Conservation (phyloP, 2,329 filamentous ascomycete genomes). For the Monosporascus sp. region DNA sequence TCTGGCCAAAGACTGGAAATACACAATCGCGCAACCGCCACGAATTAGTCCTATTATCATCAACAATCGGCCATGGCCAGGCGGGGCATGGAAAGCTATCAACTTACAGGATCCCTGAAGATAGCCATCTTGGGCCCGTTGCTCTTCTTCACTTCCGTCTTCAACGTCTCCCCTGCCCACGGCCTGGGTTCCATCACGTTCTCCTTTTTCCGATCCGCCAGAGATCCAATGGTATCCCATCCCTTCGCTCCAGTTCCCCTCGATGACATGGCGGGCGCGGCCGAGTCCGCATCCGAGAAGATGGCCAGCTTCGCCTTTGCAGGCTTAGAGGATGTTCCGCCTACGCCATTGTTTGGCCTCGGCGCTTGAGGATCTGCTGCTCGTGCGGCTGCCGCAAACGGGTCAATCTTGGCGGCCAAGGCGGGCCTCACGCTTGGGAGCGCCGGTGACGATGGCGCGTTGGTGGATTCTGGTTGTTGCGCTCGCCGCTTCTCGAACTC, state of each 20-base stretch:
- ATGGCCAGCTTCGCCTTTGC: conserved; percentile 81
- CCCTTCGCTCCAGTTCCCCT: conserved; percentile 57
- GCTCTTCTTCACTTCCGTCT: conserved; percentile 77
- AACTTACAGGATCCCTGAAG: conserved; percentile 93
- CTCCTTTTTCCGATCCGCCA: conserved; percentile 89
- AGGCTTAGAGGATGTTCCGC: conserved; percentile 53
- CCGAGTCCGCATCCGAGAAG: conserved; percentile 72
- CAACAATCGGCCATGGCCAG: conserved; percentile 62
- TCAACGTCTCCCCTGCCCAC: conserved; percentile 87
- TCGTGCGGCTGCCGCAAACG: conserved; percentile 59
- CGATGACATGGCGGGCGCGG: conserved; percentile 51
- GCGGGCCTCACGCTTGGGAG: conserved; percentile 78
- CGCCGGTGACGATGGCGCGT: conserved; percentile 78
- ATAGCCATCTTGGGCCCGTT: conserved; percentile 77
- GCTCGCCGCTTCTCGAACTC: conserved; percentile 80
- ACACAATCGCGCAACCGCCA: conserved; percentile 36
- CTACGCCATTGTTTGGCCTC: conserved; percentile 41
- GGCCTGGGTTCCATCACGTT: conserved; percentile 81
- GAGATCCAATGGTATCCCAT: conserved; percentile 87
- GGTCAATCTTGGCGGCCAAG: conserved; percentile 79
- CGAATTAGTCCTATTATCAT: conserved; percentile 94
- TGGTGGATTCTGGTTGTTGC: conserved; percentile 54
- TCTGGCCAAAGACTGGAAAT: conserved; percentile 54
- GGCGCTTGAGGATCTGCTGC: conserved; percentile 62
- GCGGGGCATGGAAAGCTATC: conserved; percentile 24